Evolutionary conservation across 2,329 filamentous ascomycete genomes (phyloP).

Genomic region (Talaromyces sp.): DNA sequence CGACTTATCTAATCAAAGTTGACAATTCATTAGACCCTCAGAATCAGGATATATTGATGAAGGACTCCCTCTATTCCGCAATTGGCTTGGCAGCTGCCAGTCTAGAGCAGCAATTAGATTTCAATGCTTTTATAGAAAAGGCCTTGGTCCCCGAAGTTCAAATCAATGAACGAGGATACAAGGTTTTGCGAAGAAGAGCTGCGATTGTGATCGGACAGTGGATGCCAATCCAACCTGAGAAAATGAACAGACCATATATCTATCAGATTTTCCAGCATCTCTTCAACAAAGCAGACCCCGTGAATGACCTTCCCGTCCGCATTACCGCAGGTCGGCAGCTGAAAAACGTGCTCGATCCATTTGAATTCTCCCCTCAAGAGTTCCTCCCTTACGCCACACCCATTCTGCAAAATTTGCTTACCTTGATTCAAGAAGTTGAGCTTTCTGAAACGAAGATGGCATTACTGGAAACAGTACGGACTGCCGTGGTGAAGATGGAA

Average conservation of each 20-base stretch:
- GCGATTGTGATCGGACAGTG: slow-evolving; percentile 87
- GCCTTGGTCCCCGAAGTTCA: slow-evolving; percentile 78
- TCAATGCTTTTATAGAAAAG: slow-evolving; percentile 71
- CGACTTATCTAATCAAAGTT: slow-evolving; percentile 21
- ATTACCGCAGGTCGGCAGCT: slow-evolving; percentile 87
- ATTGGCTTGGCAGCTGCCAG: slow-evolving; percentile 81
- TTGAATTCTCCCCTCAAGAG: slow-evolving; percentile 68
- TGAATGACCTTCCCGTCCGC: slow-evolving; percentile 87
- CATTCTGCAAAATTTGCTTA: slow-evolving; percentile 69
- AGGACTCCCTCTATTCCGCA: slow-evolving; percentile 92
- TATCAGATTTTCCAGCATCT: slow-evolving; percentile 90
- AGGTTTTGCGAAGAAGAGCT: slow-evolving; percentile 80
- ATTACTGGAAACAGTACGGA: slow-evolving; percentile 78
- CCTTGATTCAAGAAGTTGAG: slow-evolving; percentile 74
- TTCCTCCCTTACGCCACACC: slow-evolving; percentile 76
- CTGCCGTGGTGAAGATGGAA: slow-evolving; percentile 78
- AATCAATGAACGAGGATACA: slow-evolving; percentile 62
- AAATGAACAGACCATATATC: slow-evolving; percentile 66
- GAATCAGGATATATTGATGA: slow-evolving; percentile 71
- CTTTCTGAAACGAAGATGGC: slow-evolving; percentile 86
- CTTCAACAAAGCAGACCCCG: slow-evolving; percentile 68
- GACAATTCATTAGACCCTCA: slow-evolving; percentile 43
- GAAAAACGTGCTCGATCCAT: slow-evolving; percentile 75
- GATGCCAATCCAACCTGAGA: slow-evolving; percentile 72
- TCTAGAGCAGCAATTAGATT: slow-evolving; percentile 72